Evolutionary conservation across 2,329 filamentous ascomycete species (phyloP).

Genomic region (Cladorrhinum sp.): DNA sequence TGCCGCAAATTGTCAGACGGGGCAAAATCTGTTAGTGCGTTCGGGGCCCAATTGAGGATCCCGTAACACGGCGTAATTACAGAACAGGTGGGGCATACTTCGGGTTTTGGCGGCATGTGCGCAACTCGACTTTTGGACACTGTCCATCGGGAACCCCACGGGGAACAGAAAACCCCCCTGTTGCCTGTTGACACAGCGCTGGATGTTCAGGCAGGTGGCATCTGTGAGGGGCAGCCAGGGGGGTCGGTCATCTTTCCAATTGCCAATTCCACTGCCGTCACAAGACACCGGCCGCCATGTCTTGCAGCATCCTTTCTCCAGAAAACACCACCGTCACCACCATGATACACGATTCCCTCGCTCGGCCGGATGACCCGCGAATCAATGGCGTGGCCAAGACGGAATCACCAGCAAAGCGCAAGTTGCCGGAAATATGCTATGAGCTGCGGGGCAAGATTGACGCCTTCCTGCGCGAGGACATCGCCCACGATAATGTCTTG

Average conservation of each 20-base stretch:
- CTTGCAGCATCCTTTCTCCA: background rate
- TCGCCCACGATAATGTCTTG: conserved; percentile 52
- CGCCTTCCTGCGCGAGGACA: conserved; percentile 61
- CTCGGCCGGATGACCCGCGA: conserved; percentile 13
- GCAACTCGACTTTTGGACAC: background rate
- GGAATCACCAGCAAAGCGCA: conserved; percentile 19
- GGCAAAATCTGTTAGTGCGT: conserved; percentile 5
- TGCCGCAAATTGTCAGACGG: background rate
- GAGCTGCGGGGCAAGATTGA: conserved; percentile 59
- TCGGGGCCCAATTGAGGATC: conserved; percentile 3
- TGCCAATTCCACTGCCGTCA: background rate
- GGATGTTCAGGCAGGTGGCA: background rate
- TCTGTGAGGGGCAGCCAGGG: background rate
- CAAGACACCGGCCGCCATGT: conserved; percentile 1
- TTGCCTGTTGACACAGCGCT: background rate
- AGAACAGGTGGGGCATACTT: background rate
- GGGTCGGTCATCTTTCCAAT: too few species aligned
- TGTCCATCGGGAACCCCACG: background rate
- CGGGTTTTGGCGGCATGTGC: background rate
- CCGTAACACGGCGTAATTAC: conserved; percentile 7
- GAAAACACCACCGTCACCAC: conserved; percentile 2
- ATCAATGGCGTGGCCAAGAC: conserved; percentile 17
- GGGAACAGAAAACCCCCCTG: background rate
- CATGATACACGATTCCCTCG: conserved; percentile 15
- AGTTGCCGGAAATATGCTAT: conserved; percentile 44